These are phyloP conservation scores for Lentinula boryana DNA, from an alignment of 768 basidiomycete genomes.

Conservation along the genomic window DNA sequence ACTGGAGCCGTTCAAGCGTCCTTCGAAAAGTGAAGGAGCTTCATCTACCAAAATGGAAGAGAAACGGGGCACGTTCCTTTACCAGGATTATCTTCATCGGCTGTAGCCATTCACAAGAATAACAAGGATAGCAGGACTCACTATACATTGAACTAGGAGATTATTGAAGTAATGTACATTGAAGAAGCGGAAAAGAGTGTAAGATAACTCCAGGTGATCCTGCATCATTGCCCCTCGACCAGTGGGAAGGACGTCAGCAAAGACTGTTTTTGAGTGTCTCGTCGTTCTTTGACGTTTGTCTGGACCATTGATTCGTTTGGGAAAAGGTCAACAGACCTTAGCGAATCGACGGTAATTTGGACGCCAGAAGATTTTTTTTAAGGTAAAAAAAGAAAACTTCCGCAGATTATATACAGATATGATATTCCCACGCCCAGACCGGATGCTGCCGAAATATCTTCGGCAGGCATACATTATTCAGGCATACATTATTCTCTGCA, in stretches of 20 bases:
- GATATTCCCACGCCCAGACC: not conserved
- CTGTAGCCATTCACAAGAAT: constrained; percentile 11
- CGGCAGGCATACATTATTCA: not conserved
- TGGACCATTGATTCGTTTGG: constrained; percentile 71
- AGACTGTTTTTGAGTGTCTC: constrained; percentile 85
- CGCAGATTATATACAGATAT: constrained; percentile 19
- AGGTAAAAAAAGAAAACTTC: constrained; percentile 8
- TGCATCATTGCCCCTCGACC: constrained; percentile 88
- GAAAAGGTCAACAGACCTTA: constrained; percentile 29
- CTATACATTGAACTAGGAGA: constrained; percentile 12
- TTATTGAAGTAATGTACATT: constrained; percentile 4
- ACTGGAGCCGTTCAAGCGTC: constrained; percentile 20
- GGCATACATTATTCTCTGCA: not conserved
- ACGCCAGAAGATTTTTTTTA: constrained; percentile 48
- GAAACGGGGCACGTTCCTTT: constrained; percentile 73
- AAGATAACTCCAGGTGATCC: constrained; percentile 86
- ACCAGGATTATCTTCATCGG: constrained; percentile 85
- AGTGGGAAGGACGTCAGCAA: constrained; percentile 85
- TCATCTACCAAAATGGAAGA: constrained; percentile 16
- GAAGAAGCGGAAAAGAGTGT: constrained; percentile 33
- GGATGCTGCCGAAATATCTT: not conserved
- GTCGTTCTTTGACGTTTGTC: constrained; percentile 80
- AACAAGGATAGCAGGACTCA: constrained; percentile 20
- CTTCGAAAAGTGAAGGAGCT: constrained; percentile 25
- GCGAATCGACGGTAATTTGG: constrained; percentile 77